Evolutionary conservation across 1,139 yeast genomes (phyloP).

Genomic region (Sugiyamaella neomexicana): DNA sequence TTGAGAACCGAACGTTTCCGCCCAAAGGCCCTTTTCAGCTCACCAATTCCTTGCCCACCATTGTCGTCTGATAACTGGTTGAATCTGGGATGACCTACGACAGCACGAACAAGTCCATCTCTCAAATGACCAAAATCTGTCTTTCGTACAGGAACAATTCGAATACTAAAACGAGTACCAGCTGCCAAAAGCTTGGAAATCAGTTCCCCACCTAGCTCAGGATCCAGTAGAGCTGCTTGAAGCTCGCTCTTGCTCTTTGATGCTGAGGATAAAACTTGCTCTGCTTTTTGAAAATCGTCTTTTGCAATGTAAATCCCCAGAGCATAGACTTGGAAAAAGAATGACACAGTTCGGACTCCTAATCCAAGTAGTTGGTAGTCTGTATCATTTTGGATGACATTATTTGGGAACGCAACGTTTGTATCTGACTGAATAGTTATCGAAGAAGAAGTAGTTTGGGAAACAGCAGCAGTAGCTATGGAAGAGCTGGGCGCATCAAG

Average conservation of each 20-base stretch:
- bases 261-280: constrained; percentile 43
- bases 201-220: constrained; percentile 54
- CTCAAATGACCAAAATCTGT: constrained; percentile 87
- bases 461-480: not conserved
- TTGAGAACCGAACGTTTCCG: constrained; percentile 50
- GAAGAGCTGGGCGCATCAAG: constrained; percentile 9
- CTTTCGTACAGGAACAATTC: constrained; percentile 82
- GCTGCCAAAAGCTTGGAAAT: constrained; percentile 57
- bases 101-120: constrained; percentile 84
- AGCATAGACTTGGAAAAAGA: constrained; percentile 83
- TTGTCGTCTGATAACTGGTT: constrained; percentile 34
- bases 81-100: constrained; percentile 54
- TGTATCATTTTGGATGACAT: constrained; percentile 27
- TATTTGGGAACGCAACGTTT: constrained; percentile 38
- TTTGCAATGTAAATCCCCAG: constrained; percentile 74
- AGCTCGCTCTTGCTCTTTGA: constrained; percentile 30
- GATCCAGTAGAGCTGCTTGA: constrained; percentile 54
- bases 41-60: constrained; percentile 40
- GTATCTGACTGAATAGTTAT: constrained; percentile 40
- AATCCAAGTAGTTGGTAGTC: constrained; percentile 63
- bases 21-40: constrained; percentile 42
- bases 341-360: constrained; percentile 82
- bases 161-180: constrained; percentile 63
- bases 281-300: constrained; percentile 53
- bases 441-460: not conserved